Percentiles rank a stretch among this genome's conserved stretches.
These are phyloP conservation scores for Saitozyma sp. DNA, from an alignment of 768 basidiomycete genomes.

Conservation along the genomic window DNA sequence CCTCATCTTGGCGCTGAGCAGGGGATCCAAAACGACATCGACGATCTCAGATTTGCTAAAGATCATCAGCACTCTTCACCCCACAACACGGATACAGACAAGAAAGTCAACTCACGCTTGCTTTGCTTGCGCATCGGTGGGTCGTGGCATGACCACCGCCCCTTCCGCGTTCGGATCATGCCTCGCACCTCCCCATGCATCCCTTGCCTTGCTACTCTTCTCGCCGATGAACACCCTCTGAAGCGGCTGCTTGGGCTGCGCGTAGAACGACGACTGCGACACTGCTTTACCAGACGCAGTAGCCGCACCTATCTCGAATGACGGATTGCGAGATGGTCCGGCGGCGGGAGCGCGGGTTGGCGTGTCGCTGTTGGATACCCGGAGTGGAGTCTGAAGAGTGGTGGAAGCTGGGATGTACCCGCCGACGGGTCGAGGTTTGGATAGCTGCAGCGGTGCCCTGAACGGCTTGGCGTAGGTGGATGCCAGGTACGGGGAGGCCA, in stretches of 20 bases:
- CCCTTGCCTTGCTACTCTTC: conserved; percentile 23
- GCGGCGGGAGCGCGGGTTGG: background rate
- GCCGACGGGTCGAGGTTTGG: conserved; percentile 16
- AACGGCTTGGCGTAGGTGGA: conserved; percentile 35
- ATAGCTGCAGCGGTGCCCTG: conserved; percentile 35
- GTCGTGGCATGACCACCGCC: conserved; percentile 83
- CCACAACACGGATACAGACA: background rate
- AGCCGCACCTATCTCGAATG: no score
- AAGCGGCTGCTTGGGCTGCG: conserved; percentile 17
- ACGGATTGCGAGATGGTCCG: background rate
- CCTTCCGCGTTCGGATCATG: conserved; percentile 74
- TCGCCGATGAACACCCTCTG: conserved; percentile 31
- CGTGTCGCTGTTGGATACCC: background rate
- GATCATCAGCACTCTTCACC: conserved; percentile 1
- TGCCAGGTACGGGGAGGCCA: no score
- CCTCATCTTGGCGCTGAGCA: conserved; percentile 72
- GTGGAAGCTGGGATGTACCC: conserved; percentile 21
- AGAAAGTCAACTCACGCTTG: conserved; percentile 52
- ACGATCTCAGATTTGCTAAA: conserved; percentile 53
- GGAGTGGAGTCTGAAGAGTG: conserved; percentile 6
- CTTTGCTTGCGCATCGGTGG: conserved; percentile 66
- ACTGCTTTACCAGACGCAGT: conserved; percentile 22
- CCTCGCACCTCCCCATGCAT: conserved; percentile 34
- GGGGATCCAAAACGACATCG: conserved; percentile 83
- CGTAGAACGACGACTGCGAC: conserved; percentile 37